phyloP scores from a whole-genome alignment of 2,329 filamentous ascomycete genomes.

The Phyllosticta ampelicida region DNA sequence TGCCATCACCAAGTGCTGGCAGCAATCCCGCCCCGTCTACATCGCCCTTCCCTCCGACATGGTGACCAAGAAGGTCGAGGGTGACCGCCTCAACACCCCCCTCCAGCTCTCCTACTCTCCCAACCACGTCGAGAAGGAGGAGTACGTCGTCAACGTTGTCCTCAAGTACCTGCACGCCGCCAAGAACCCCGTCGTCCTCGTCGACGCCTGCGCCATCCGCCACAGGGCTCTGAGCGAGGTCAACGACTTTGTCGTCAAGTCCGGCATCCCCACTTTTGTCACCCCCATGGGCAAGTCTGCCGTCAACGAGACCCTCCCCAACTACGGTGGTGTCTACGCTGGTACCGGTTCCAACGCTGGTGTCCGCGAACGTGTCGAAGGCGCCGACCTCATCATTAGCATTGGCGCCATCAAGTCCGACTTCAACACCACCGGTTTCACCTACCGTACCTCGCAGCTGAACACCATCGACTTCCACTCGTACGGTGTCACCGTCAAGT shows the following conservation, averaged over 20 bases:
- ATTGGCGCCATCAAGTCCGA: slow-evolving; percentile 64
- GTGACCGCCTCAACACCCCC: slow-evolving; percentile 55
- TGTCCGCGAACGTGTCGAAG: slow-evolving; percentile 54
- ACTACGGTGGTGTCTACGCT: slow-evolving; percentile 75
- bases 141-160: slow-evolving; percentile 73
- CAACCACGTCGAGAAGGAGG: slow-evolving; percentile 62
- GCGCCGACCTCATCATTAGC: slow-evolving; percentile 58
- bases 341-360: slow-evolving; percentile 61
- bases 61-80: slow-evolving; percentile 65
- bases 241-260: slow-evolving; percentile 60
- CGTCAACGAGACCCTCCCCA: slow-evolving; percentile 63
- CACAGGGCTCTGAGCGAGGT: slow-evolving; percentile 65
- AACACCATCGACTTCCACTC: slow-evolving; percentile 75
- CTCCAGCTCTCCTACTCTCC: slow-evolving; percentile 54
- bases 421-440: slow-evolving; percentile 76
- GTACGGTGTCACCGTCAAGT: slow-evolving; percentile 60
- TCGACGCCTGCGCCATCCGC: slow-evolving; percentile 74
- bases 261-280: slow-evolving; percentile 70
- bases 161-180: slow-evolving; percentile 62
- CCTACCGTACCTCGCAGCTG: slow-evolving; percentile 64
- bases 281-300: slow-evolving; percentile 84
- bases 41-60: slow-evolving; percentile 76
- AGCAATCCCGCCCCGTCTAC: slow-evolving; percentile 69
- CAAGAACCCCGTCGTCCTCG: slow-evolving; percentile 64
- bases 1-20: slow-evolving; percentile 62